phyloP scores from a whole-genome alignment of 257 asterid species.

The Ophiorrhiza pumila region DNA sequence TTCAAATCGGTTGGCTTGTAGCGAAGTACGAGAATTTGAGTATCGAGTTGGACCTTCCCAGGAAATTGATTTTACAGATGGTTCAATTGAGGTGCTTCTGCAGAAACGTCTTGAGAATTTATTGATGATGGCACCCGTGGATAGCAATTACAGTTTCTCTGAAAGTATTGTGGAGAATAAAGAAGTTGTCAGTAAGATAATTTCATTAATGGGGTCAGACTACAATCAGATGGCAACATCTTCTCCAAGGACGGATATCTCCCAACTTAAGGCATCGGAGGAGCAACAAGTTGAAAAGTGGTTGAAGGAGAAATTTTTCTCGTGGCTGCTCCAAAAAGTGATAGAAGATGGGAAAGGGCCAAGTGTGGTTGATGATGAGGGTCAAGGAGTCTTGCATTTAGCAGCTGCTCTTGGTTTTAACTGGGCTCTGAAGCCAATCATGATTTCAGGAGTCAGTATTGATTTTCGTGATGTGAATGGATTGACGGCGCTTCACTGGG shows the following conservation, averaged over 20 bases:
- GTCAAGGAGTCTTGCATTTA: slow-evolving; percentile 89
- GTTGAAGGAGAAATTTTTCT: slow-evolving; percentile 59
- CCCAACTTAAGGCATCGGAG: slow-evolving; percentile 37
- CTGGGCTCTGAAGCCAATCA: slow-evolving; percentile 80
- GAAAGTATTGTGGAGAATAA: slow-evolving; percentile 38
- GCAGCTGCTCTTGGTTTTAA: slow-evolving; percentile 94
- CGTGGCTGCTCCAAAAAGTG: slow-evolving; percentile 66
- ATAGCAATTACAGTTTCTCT: slow-evolving; percentile 28
- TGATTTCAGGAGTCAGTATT: slow-evolving; percentile 62
- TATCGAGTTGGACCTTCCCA: slow-evolving; percentile 40
- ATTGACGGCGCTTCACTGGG: slow-evolving; percentile 99
- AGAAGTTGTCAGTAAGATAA: slow-evolving; percentile 34
- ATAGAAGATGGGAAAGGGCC: slow-evolving; percentile 62
- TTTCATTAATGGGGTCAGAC: slow-evolving; percentile 61
- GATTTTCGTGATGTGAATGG: slow-evolving; percentile 95
- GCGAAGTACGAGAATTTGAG: slow-evolving; percentile 83
- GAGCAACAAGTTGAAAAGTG: slow-evolving; percentile 48
- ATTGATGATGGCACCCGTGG: slow-evolving; percentile 31
- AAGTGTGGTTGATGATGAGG: slow-evolving; percentile 54
- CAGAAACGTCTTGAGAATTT: slow-evolving; percentile 55
- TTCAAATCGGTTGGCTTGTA: slow-evolving; percentile 83
- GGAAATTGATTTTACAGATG: slow-evolving; percentile 29
- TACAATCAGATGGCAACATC: slow-evolving; percentile 32
- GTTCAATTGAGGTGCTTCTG: slow-evolving; percentile 39
- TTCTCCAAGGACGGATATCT: slow-evolving; percentile 30